Base-by-base conservation (phyloP, 148 eudicot genomes). In the Rhododendron mucronatum region DNA sequence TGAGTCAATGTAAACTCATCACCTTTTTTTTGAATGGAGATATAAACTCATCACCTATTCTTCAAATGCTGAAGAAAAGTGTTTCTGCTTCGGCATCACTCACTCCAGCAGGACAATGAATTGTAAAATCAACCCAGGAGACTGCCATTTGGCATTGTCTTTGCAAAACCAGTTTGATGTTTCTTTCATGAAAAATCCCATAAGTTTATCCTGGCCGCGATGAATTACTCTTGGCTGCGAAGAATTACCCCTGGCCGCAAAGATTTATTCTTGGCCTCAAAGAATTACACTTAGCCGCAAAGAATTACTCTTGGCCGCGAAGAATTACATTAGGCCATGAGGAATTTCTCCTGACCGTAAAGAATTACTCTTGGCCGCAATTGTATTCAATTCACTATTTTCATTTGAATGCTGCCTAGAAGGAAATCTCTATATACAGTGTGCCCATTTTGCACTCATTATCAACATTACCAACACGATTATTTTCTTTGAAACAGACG, bases 401-500 rank as follows among this genome's bases (percentile, higher is more conserved):
- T 23, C 69, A 63, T 23, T 7, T 63, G 26, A 23, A 23, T 26
- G 74, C 74, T 67, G 74, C 5, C 15, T 67, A 26, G 28, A 26
- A 67, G 14, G 74, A 67, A 26, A 67, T 67, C 33, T 67, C 33
- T 11, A 26, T 11, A 26, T 4, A 9, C 1, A 10, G 73, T 65
- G 15, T 79, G n/a, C 30, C 15, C 20, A 79, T 79, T 45, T n/a
- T 59, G 50, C 10, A 1, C 3, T 0, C 33, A 2, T 50, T 80
- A 2, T 78, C 12, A 39, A 76, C 74, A 9, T 7, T 2, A 23
- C 2, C 23, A 63, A 23, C 20, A 67, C 0, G 4, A 26, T 26
- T 67, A 67, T 67, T 71, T 71, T 71, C 76, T 71, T 30, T 80
- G 83, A 84, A 16, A 90, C 93, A 97, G 98, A 95, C 96, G 61